Percentiles rank a stretch among this genome's conserved stretches.
Evolutionary conservation across 1,139 yeast species (phyloP).

Genomic region (Scheffersomyces titani): DNA sequence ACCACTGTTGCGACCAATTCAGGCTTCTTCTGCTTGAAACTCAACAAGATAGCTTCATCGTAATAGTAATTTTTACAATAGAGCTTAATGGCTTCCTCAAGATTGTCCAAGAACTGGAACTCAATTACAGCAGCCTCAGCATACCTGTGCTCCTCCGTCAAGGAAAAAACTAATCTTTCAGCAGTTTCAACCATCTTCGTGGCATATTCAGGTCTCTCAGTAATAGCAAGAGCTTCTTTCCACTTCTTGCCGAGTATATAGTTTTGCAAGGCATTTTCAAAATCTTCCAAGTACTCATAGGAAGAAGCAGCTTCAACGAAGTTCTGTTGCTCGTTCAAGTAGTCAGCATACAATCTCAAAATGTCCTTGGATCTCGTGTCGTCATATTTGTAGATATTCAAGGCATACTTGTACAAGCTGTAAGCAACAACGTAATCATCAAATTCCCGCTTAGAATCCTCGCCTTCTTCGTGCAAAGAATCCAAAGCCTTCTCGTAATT

Average conservation of each 20-base stretch:
- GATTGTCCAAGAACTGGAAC: constrained; percentile 57
- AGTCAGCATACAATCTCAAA: constrained; percentile 61
- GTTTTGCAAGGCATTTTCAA: constrained; percentile 63
- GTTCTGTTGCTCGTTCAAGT: constrained; percentile 54
- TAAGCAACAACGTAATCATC: constrained; percentile 73
- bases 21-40: constrained; percentile 40
- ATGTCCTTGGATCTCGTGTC: constrained; percentile 55
- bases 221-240: constrained; percentile 78
- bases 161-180: constrained; percentile 56
- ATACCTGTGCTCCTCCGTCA: constrained; percentile 72
- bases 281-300: constrained; percentile 66
- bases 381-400: constrained; percentile 62
- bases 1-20: constrained; percentile 59
- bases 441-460: constrained; percentile 56
- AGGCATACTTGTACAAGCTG: constrained; percentile 69
- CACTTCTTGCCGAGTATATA: constrained; percentile 74
- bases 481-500: constrained; percentile 66
- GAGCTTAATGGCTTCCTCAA: constrained; percentile 61
- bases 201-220: constrained; percentile 39
- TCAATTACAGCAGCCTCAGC: constrained; percentile 84
- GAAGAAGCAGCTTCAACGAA: constrained; percentile 75
- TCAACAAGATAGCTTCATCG: constrained; percentile 74
- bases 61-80: constrained; percentile 77
- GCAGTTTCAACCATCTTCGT: constrained; percentile 47
- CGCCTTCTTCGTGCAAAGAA: constrained; percentile 59